phyloP scores from a whole-genome alignment of 331 rosid genomes.

The Malus hybrid region DNA sequence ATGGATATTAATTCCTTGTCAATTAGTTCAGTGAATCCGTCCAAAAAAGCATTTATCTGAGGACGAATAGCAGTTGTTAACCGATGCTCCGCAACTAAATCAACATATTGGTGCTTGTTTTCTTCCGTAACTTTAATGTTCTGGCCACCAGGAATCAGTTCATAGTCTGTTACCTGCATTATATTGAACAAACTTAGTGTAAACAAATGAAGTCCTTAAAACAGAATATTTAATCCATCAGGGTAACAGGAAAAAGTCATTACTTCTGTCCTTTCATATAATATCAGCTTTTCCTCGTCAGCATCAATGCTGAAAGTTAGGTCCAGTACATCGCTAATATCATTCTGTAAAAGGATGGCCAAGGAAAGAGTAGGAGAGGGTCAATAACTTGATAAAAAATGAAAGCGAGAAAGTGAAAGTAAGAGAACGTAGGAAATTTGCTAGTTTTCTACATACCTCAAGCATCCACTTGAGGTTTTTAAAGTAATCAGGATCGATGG shows the following conservation, averaged over 20 bases:
- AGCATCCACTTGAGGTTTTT: slow-evolving; percentile 97
- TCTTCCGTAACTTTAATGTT: slow-evolving; percentile 93
- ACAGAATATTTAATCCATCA: slow-evolving; percentile 6
- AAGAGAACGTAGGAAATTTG: neutral
- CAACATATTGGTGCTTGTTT: slow-evolving; percentile 91
- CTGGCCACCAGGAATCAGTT: slow-evolving; percentile 91
- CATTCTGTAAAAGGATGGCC: slow-evolving; percentile 52
- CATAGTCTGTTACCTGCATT: slow-evolving; percentile 89
- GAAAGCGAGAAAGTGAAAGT: neutral
- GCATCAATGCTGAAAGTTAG: slow-evolving; percentile 99
- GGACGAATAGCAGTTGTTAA: slow-evolving; percentile 98
- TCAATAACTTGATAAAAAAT: neutral
- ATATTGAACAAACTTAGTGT: slow-evolving; percentile 19
- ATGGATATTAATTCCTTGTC: slow-evolving; percentile 70
- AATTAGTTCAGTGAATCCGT: slow-evolving; percentile 79
- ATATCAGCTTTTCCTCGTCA: slow-evolving; percentile 89
- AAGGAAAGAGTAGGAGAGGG: neutral
- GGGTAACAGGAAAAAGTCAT: neutral
- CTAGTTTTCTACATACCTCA: slow-evolving; percentile 48
- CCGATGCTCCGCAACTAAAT: slow-evolving; percentile 88
- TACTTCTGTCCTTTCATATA: slow-evolving; percentile 91
- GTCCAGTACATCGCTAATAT: slow-evolving; percentile 70
- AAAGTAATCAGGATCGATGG: slow-evolving; percentile 93
- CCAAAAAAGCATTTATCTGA: slow-evolving; percentile 88
- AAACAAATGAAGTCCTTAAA: neutral